Base-by-base conservation (phyloP, 2,329 filamentous ascomycete genomes). In the Emmonsiellopsis sp. region DNA sequence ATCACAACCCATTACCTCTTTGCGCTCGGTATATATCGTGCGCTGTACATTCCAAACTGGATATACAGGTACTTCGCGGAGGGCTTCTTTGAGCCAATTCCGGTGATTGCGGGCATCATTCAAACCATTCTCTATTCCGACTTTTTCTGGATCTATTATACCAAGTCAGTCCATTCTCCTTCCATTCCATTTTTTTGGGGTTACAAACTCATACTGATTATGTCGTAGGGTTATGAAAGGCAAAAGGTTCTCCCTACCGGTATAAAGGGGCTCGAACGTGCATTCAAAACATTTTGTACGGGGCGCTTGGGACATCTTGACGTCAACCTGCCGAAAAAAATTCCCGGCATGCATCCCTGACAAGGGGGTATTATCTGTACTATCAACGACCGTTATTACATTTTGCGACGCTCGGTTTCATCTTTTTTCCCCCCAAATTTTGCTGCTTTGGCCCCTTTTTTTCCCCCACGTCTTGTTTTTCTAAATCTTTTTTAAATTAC, bases 81-180 rank as follows among this genome's bases (percentile, higher is more conserved):
- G 70, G 76, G 81, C 50, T 85, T 89, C 70, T 86, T 86, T 62
- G 91, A 97, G 68, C 87, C 85, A 59, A 94, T 96, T 61, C 86
- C 91, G 16, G 86, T 96, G 50, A 67, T 93, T 58, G 93, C 94
- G 3, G 93, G 93, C 10, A 80, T 97, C 53, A 76, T 97, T 59
- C 93, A 98, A 78, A 98, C 93, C 0, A 75, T 98, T 48, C 78
- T 98, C 55, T 98, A 98, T 77, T 95, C 89, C 59, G 93, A 98
- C 76, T 98, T 98, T 77, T 98, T 98, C 81, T 98, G 91, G 80
- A 92, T 98, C 66, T 98, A 98, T 77, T 98, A 96, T 76, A 95
- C 86, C 56, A 97, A 96, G 84, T 85, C 69, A 70, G 80, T 73
- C n/a, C n/a, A n/a, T n/a, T n/a, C n/a, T n/a, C n/a, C n/a, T 49